Conservation (phyloP, 345 rosid genomes). For the Citropsis articulata region DNA sequence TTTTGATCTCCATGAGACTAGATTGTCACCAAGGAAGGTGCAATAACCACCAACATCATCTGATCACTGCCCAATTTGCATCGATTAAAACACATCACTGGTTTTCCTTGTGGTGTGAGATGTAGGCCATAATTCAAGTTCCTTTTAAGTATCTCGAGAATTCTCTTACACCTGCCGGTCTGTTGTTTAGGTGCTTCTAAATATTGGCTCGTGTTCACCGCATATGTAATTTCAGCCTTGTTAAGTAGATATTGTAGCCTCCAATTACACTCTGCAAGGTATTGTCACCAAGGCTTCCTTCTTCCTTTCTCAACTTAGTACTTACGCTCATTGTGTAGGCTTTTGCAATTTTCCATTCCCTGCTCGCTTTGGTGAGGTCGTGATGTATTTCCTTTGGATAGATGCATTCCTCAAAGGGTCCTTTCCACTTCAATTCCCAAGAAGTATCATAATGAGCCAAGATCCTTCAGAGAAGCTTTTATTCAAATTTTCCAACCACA, state of each 20-base stretch:
- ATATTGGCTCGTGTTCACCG: neutral
- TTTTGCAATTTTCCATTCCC: neutral
- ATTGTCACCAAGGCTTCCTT: neutral
- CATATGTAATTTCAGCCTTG: neutral
- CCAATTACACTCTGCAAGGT: neutral
- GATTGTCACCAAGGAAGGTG: too few relatives aligned
- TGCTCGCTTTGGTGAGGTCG: too few relatives aligned
- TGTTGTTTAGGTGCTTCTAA: neutral
- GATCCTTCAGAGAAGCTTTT: too few relatives aligned
- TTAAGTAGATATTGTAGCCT: neutral
- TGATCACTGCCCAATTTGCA: neutral
- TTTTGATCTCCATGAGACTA: too few relatives aligned
- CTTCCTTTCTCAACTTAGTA: neutral
- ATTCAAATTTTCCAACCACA: too few relatives aligned
- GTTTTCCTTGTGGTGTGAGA: too few relatives aligned
- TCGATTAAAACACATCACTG: neutral
- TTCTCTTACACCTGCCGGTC: neutral
- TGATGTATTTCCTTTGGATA: neutral
- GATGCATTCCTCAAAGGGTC: neutral
- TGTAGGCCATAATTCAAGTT: neutral
- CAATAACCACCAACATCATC: too few relatives aligned
- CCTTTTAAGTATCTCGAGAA: neutral
- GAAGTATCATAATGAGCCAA: neutral
- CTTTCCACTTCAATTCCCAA: neutral
- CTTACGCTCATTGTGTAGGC: neutral